Evolutionary conservation across 192 early-diverging fungal species (phyloP).

Genomic region (Mortierella hygrophila): DNA sequence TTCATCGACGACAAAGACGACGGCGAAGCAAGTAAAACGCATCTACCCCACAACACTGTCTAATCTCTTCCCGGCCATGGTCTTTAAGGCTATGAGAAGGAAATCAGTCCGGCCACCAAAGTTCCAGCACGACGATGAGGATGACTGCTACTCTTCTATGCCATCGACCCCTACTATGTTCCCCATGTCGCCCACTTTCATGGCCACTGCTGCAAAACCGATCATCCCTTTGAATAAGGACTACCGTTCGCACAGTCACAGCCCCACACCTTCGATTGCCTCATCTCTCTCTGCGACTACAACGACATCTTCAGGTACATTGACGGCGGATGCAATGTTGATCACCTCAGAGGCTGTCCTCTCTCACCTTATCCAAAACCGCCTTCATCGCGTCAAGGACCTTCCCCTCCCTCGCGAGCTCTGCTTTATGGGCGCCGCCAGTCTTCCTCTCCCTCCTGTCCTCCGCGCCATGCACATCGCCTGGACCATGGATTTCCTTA

Average conservation of each 20-base stretch:
- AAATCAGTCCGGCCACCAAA: constrained; percentile 33
- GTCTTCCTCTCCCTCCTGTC: constrained; percentile 35
- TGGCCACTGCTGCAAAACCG: background rate
- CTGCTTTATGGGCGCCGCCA: constrained; percentile 47
- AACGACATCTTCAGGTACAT: background rate
- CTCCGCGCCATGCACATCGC: constrained; percentile 47
- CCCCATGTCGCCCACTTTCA: background rate
- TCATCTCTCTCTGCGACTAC: background rate
- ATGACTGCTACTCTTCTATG: background rate
- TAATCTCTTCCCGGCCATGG: constrained; percentile 39
- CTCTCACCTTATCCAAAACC: constrained; percentile 14
- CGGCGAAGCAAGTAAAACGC: background rate
- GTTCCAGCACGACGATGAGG: constrained; percentile 37
- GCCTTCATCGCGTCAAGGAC: constrained; percentile 44
- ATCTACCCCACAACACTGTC: constrained; percentile 43
- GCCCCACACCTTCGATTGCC: background rate
- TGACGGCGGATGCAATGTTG: constrained; percentile 15
- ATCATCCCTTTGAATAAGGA: background rate
- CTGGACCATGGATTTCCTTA: constrained; percentile 52
- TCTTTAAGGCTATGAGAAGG: constrained; percentile 39
- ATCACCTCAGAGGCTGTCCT: constrained; percentile 26
- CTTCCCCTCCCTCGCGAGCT: constrained; percentile 43
- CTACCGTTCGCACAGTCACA: background rate
- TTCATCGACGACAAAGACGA: background rate
- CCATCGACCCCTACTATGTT: background rate